Conservation (phyloP, 2,329 filamentous ascomycete genomes). For the Neonectria punicea region DNA sequence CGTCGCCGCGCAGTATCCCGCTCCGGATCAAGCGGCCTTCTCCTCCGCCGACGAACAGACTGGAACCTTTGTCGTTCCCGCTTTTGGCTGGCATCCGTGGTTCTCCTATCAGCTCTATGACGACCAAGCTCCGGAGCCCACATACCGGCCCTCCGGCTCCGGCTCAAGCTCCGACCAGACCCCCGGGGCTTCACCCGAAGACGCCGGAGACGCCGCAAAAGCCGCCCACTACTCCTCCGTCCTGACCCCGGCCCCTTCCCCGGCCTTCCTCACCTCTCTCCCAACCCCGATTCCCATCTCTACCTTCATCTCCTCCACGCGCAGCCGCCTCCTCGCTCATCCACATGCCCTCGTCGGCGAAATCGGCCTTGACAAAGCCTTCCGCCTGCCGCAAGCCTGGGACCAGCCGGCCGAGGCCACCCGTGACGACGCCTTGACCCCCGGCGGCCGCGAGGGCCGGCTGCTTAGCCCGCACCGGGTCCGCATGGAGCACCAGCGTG, state of each 20-base stretch:
- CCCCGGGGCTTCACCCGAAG: slow-evolving; percentile 4
- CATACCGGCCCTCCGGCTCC: slow-evolving; percentile 47
- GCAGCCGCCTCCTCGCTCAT: slow-evolving; percentile 63
- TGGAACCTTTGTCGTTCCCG: slow-evolving; percentile 61
- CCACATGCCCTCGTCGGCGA: slow-evolving; percentile 79
- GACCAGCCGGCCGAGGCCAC: slow-evolving; percentile 46
- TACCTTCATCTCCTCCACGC: slow-evolving; percentile 66
- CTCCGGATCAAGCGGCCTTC: slow-evolving; percentile 42
- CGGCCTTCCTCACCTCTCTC: slow-evolving; percentile 59
- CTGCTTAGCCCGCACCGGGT: slow-evolving; percentile 75
- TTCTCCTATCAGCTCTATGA: slow-evolving; percentile 82
- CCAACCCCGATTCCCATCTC: slow-evolving; percentile 71
- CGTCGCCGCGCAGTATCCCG: slow-evolving; percentile 67
- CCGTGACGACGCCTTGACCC: slow-evolving; percentile 61
- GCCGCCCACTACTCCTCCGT: slow-evolving; percentile 73
- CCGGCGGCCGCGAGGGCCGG: slow-evolving; percentile 76
- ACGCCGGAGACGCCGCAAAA: slow-evolving; percentile 51
- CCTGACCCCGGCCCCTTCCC: slow-evolving; percentile 63
- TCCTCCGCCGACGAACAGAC: background rate
- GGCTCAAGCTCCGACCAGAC: background rate
- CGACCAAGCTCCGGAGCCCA: slow-evolving; percentile 56
- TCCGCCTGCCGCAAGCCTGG: slow-evolving; percentile 75
- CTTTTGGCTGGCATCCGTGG: slow-evolving; percentile 92
- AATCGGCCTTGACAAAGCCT: slow-evolving; percentile 80
- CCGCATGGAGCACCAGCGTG: slow-evolving; percentile 73